A percentile compares a stretch with the other conserved stretches of the same genome.
These are phyloP conservation scores for Leishmania arabica DNA, from an alignment of 208 protist species.

Conservation along the genomic window DNA sequence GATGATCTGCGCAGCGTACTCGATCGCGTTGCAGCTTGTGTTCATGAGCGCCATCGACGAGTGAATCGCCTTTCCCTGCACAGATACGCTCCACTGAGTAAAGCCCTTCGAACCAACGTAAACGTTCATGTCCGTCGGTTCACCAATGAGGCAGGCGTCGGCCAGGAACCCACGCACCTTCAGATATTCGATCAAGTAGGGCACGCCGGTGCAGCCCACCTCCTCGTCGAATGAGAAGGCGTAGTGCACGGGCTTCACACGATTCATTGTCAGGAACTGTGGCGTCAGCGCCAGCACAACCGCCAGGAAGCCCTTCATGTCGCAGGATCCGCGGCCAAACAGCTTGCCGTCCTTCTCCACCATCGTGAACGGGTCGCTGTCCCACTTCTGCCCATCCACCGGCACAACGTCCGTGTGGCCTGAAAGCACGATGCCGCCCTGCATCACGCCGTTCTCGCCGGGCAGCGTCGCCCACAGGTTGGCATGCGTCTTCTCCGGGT, in stretches of 20 bases:
- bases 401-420: constrained; percentile 72
- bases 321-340: constrained; percentile 58
- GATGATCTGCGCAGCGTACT: constrained; percentile 54
- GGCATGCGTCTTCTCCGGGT: constrained; percentile 45
- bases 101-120: constrained; percentile 42
- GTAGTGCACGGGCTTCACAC: constrained; percentile 58
- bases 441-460: constrained; percentile 39
- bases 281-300: constrained; percentile 50
- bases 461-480: constrained; percentile 70
- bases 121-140: constrained; percentile 26
- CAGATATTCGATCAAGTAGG: constrained; percentile 39
- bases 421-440: constrained; percentile 63
- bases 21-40: constrained; percentile 54
- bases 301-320: constrained; percentile 76
- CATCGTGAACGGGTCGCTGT: constrained; percentile 57
- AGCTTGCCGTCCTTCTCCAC: constrained; percentile 61
- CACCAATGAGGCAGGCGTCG: constrained; percentile 18
- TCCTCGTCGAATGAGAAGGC: constrained; percentile 64
- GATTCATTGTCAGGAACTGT: constrained; percentile 42
- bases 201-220: constrained; percentile 45
- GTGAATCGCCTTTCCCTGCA: constrained; percentile 57
- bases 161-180: constrained; percentile 34
- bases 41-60: constrained; percentile 54
- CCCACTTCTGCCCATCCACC: constrained; percentile 64
- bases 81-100: constrained; percentile 30